These are phyloP conservation scores for Colletotrichum australisinense DNA, from an alignment of 2,329 filamentous ascomycete genomes.

Conservation along the genomic window DNA sequence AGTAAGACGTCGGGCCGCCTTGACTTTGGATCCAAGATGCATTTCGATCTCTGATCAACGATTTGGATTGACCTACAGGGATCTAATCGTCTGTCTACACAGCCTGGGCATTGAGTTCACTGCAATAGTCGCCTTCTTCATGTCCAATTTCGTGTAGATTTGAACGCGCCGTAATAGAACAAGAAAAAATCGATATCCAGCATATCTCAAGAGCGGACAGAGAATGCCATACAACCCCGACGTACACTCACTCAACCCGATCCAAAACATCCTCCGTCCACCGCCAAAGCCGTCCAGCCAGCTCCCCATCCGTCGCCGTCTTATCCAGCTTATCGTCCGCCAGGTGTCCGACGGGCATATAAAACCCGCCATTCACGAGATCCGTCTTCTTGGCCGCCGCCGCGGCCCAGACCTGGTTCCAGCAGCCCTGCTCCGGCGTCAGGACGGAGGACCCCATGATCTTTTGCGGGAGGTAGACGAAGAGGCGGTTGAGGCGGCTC, in stretches of 20 bases:
- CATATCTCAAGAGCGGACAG: no score
- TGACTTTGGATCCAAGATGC: background rate
- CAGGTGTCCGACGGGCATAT: constrained; percentile 43
- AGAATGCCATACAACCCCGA: no score
- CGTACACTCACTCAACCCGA: background rate
- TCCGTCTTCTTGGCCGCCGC: constrained; percentile 36
- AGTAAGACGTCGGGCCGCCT: background rate
- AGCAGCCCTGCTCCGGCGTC: constrained; percentile 43
- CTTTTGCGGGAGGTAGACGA: constrained; percentile 40
- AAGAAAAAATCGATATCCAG: no score
- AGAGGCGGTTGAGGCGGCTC: constrained; percentile 39
- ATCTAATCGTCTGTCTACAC: background rate
- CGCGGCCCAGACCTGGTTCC: constrained; percentile 47
- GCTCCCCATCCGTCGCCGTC: constrained; percentile 39
- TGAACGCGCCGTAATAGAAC: background rate
- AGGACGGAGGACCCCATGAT: constrained; percentile 36
- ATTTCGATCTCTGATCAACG: background rate
- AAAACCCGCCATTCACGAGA: constrained; percentile 39
- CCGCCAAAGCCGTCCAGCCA: constrained; percentile 50
- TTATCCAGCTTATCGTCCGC: constrained; percentile 38
- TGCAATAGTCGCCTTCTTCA: background rate
- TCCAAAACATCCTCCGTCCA: constrained; percentile 47
- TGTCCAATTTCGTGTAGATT: background rate
- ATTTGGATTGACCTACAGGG: background rate
- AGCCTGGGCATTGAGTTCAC: background rate